These are phyloP conservation scores for Aspergillus ostianus DNA, from an alignment of 495 filamentous ascomycete genomes.

Conservation along the genomic window DNA sequence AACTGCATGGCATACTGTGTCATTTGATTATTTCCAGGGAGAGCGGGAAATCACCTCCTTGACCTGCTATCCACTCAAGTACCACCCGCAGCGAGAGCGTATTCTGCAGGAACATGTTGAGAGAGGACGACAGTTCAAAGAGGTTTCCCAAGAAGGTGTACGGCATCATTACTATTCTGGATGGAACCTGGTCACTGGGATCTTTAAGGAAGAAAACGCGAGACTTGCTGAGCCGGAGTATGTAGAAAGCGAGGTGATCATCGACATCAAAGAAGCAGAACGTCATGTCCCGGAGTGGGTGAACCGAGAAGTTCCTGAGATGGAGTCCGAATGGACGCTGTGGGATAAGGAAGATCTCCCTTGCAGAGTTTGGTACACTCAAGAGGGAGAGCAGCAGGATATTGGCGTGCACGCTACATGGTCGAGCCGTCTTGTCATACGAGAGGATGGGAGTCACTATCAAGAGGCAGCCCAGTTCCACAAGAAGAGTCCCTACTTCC, in stretches of 20 bases:
- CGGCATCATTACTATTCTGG: not conserved
- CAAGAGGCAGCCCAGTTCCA: not conserved
- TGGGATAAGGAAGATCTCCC: not conserved
- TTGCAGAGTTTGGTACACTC: not conserved
- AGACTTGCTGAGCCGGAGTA: not conserved
- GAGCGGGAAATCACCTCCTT: not conserved
- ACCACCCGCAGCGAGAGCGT: not conserved
- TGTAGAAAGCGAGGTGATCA: not conserved
- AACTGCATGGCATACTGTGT: not conserved
- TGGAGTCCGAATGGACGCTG: not conserved
- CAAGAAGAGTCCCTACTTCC: not conserved
- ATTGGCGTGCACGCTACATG: not conserved
- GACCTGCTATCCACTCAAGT: not conserved
- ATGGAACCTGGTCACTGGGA: not conserved
- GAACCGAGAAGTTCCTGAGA: not conserved
- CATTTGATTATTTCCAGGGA: not conserved
- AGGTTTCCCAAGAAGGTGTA: not conserved
- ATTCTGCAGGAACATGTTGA: not conserved
- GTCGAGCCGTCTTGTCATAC: not conserved
- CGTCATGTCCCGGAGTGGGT: not conserved
- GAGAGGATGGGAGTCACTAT: not conserved
- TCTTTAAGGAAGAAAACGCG: not conserved
- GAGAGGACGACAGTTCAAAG: not conserved
- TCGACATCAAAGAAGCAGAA: slow-evolving; percentile 1
- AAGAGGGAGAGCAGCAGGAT: not conserved